Evolutionary conservation across 371 early-diverging fungal species (phyloP), one percentile per base, ranked within the genome.

Genomic region (Rhizopus delemar): DNA sequence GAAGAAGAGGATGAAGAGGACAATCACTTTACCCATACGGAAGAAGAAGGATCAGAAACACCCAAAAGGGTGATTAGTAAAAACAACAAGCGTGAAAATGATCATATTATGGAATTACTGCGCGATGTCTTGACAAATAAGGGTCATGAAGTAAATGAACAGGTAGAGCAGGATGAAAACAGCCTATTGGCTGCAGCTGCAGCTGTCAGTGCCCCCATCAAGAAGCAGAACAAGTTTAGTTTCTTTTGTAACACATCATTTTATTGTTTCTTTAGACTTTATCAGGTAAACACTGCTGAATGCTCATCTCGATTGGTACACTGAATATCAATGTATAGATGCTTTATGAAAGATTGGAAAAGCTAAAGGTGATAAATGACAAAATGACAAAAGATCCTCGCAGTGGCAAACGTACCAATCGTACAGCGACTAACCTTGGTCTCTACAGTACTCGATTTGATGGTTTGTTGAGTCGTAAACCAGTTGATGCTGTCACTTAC

Each of bases 381-480:
- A 73, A 85, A 41, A 70, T 85, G 51, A 75, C 77, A 39, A 73
- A 68, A 12, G 67, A 80, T 58, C 82, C 83, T 5, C 72, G 74
- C 36, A 70, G 78, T 22, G 78, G 77, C 57, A 85, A 84, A 56
- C 69, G 69, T 8, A 52, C 74, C 16, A 91, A 90, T 71, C 74
- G 81, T n/a, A 82, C 86, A 2, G 97, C 98, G 0, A 69, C 80
- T 9, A 86, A 90, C 34, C 77, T 99, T 0, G 96, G 92, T 8
- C 68, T 96, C 32, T 83, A 86, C 46, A 73, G 82, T n/a, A 68
- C 62, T 53, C 73, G 76, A 11, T 74, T 74, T 59, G 80, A 79
- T 38, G 74, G 83, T 80, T 75, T 29, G 8, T 48, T 48, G 39
- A 38, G 12, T 4, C 11, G 8, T 33, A 34, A 2, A 5, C 34